Evolutionary conservation across 192 early-diverging fungal genomes (phyloP).

Genomic region (Linnemannia zychae): DNA sequence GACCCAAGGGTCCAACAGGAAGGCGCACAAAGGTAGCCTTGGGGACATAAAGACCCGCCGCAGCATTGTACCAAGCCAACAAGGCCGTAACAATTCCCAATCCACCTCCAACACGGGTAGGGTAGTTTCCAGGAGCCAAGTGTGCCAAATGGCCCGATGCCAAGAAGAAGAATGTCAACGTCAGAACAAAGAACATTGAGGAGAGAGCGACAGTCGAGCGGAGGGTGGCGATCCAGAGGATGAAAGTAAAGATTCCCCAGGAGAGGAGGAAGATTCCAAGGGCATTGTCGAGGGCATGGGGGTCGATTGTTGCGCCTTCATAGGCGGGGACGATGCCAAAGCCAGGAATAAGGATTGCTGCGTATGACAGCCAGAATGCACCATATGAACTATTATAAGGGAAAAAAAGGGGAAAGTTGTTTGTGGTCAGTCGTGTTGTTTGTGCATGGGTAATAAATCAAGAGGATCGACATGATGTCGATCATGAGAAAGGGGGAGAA

Average conservation of each 20-base stretch:
- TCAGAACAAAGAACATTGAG: constrained; percentile 73
- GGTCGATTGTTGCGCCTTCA: constrained; percentile 18
- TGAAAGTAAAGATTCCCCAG: constrained; percentile 77
- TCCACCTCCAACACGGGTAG: constrained; percentile 68
- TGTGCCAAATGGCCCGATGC: constrained; percentile 70
- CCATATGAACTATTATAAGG: constrained; percentile 33
- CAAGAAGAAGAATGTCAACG: constrained; percentile 77
- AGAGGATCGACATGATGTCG: neutral
- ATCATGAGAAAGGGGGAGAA: neutral
- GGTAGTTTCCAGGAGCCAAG: constrained; percentile 57
- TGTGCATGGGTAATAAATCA: neutral
- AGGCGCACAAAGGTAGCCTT: constrained; percentile 67
- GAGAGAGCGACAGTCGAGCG: constrained; percentile 73
- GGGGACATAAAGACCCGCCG: constrained; percentile 69
- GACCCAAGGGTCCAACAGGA: constrained; percentile 41
- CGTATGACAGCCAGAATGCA: constrained; percentile 76
- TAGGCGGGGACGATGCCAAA: constrained; percentile 60
- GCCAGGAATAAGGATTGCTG: constrained; percentile 67
- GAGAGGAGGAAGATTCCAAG: constrained; percentile 75
- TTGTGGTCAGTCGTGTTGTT: neutral
- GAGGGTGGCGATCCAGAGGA: constrained; percentile 73
- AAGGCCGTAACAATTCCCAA: constrained; percentile 79
- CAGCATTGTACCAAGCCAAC: constrained; percentile 80
- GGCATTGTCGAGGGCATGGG: constrained; percentile 38
- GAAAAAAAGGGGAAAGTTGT: constrained; percentile 12